These are phyloP conservation scores for Botryotinia narcissicola DNA, from an alignment of 2,329 filamentous ascomycete genomes.

Conservation along the genomic window DNA sequence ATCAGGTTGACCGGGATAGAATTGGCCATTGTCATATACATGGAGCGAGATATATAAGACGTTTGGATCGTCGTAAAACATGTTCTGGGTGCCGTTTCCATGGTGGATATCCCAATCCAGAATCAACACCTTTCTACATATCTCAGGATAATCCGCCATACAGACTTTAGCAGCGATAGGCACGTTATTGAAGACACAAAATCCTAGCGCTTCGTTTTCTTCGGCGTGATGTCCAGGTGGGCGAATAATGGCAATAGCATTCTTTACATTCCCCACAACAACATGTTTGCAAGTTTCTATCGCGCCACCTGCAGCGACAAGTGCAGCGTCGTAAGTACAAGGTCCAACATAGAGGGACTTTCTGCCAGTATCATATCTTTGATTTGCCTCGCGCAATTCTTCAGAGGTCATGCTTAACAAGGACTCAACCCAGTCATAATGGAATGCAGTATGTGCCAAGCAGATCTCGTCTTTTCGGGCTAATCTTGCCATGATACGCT, in stretches of 20 bases:
- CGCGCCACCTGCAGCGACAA: slow-evolving; percentile 84
- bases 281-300: slow-evolving; percentile 97
- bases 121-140: slow-evolving; percentile 85
- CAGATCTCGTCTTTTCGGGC: slow-evolving; percentile 79
- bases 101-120: slow-evolving; percentile 85
- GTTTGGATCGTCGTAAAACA: slow-evolving; percentile 92
- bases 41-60: slow-evolving; percentile 95
- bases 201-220: slow-evolving; percentile 80
- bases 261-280: slow-evolving; percentile 78
- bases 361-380: slow-evolving; percentile 58
- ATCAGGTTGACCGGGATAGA: slow-evolving; percentile 74
- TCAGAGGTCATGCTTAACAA: slow-evolving; percentile 55
- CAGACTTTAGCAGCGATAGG: slow-evolving; percentile 88
- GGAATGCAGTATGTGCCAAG: slow-evolving; percentile 71
- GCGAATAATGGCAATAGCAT: slow-evolving; percentile 91
- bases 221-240: slow-evolving; percentile 96
- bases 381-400: slow-evolving; percentile 67
- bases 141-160: slow-evolving; percentile 74
- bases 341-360: slow-evolving; percentile 82
- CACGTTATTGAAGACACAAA: slow-evolving; percentile 98
- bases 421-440: slow-evolving; percentile 73
- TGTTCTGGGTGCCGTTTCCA: slow-evolving; percentile 93
- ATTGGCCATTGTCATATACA: slow-evolving; percentile 77
- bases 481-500: slow-evolving; percentile 73
- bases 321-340: slow-evolving; percentile 75